Evolutionary conservation across 1,284 basidiomycete genomes (phyloP), one percentile per base, ranked within the genome.

Genomic region (Sanghuangporus baumii): DNA sequence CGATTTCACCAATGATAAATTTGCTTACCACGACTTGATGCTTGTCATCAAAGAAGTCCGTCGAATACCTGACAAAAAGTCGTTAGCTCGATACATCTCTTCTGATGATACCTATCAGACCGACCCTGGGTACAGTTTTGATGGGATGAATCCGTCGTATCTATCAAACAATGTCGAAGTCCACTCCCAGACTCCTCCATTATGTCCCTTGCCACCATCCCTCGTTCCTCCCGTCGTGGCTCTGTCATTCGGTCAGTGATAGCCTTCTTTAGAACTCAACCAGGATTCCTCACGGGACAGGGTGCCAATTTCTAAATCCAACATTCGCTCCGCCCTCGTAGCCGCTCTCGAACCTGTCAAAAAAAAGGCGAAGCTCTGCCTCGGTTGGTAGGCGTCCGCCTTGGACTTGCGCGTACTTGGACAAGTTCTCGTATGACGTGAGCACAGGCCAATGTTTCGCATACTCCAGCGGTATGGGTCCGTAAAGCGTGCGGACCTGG

Each of bases 181-280:
- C 96, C 96, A 98, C 77, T 98, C 95, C 94, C 95, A 99, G n/a
- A 97, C 89, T 18, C 96, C 96, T 18, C 96, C 96, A 69, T 98
- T 98, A 68, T 88, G 87, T 31, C 89, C 88, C 71, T 76, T 81
- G 2, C 83, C 81, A 40, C 40, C 78, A 48, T 72, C 67, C 65
- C 73, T 76, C 59, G 73, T 74, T 64, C 76, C 72, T 57, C 84
- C 89, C 5, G 80, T 84, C 56, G 88, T 89, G 26, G 86, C 82
- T 48, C 88, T 90, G 59, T n/a, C 43, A 46, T 3, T 41, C 40
- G 6, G 6, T 46, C 43, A n/a, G 43, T 46, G 9, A 46, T 11
- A 47, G 1, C 9, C 6, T 6, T 36, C n/a, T 23, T 20, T 36
- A 34, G 12, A 31, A 20, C 12, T 34, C 26, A 34, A 57, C 6